A percentile compares a stretch with the other conserved stretches of the same genome.
Evolutionary conservation across 2,329 filamentous ascomycete species (phyloP).

Genomic region (Penicillium sp.): DNA sequence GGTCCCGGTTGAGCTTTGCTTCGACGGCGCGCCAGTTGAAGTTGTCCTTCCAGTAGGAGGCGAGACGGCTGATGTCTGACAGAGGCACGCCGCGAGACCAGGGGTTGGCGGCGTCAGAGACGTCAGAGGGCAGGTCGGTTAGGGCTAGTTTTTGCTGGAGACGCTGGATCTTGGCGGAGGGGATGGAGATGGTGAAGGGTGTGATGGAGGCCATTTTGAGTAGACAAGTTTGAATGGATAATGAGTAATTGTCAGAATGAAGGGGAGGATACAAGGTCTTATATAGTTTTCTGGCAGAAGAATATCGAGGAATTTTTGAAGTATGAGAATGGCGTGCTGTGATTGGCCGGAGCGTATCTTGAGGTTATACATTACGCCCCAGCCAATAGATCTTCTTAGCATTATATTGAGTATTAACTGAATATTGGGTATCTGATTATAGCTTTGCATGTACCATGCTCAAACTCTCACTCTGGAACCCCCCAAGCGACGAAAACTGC

Average conservation of each 20-base stretch:
- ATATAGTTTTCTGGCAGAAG: neutral
- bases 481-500: neutral
- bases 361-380: neutral
- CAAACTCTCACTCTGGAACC: neutral
- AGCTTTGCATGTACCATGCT: neutral
- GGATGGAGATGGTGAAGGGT: constrained; percentile 4
- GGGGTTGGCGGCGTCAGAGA: neutral
- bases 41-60: neutral
- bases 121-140: constrained; percentile 4
- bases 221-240: too few species aligned
- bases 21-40: constrained; percentile 5
- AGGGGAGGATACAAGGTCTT: neutral
- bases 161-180: constrained; percentile 1
- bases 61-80: constrained; percentile 2
- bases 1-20: neutral
- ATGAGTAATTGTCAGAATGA: neutral
- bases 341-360: constrained; percentile 4
- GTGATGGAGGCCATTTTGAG: constrained; percentile 3
- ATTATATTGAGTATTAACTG: too few species aligned
- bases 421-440: neutral
- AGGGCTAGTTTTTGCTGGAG: constrained; percentile 9
- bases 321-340: neutral
- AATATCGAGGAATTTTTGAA: neutral
- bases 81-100: constrained; percentile 4
- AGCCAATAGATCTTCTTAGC: neutral